Conservation (phyloP, 768 basidiomycete genomes). For the Leccinum subtestaceum region DNA sequence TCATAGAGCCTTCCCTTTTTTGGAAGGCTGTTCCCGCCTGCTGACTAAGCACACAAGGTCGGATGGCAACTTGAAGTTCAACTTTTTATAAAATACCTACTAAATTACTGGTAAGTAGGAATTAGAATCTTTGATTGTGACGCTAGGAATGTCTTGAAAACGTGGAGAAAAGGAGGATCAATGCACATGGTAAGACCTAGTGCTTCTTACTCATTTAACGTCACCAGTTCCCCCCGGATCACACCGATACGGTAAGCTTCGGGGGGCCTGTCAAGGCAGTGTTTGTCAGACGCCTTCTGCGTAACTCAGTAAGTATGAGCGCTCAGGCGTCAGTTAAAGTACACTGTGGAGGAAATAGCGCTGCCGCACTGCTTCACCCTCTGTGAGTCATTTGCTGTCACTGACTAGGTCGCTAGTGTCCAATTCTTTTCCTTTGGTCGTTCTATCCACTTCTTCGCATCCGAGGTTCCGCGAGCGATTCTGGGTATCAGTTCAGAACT, state of each 20-base stretch:
- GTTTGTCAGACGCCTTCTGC: neutral
- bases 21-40: conserved; percentile 25
- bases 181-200: neutral
- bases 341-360: neutral
- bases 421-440: neutral
- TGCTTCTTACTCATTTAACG: neutral
- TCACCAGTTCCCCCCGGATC: neutral
- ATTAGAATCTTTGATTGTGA: neutral
- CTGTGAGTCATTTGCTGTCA: neutral
- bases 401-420: neutral
- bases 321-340: neutral
- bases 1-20: conserved; percentile 23
- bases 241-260: neutral
- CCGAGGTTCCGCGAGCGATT: neutral
- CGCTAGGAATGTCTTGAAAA: neutral
- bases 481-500: neutral
- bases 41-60: conserved; percentile 14
- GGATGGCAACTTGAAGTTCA: no score
- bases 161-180: neutral
- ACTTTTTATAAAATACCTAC: no score
- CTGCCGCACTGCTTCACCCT: neutral
- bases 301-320: neutral
- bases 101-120: no score
- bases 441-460: neutral
- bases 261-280: neutral